Evolutionary conservation across 106 monocot genomes (phyloP).

Genomic region (Iris macrosiphon): DNA sequence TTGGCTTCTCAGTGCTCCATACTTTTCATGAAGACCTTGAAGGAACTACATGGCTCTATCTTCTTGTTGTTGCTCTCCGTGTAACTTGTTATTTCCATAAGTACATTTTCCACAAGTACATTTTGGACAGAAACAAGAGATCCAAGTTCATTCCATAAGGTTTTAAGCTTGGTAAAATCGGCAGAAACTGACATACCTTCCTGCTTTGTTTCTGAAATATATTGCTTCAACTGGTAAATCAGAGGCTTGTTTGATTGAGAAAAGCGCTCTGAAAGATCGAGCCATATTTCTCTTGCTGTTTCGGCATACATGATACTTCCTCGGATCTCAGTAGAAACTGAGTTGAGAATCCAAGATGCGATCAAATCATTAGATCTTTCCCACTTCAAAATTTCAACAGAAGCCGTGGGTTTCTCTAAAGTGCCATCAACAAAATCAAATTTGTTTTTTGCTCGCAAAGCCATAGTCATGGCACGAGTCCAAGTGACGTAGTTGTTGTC

Average conservation of each 20-base stretch:
- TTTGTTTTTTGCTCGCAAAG: too few relatives aligned
- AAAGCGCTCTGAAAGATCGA: not conserved
- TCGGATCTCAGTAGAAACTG: not conserved
- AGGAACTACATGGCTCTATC: not conserved
- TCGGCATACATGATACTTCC: not conserved
- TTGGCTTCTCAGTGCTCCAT: not conserved
- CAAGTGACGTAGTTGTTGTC: too few relatives aligned
- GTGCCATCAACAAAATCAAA: too few relatives aligned
- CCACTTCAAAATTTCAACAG: not conserved
- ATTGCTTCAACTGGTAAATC: constrained; percentile 1
- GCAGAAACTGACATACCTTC: not conserved
- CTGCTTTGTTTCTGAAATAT: not conserved
- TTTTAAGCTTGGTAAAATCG: not conserved
- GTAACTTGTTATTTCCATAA: too few relatives aligned
- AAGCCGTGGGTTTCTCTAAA: too few relatives aligned
- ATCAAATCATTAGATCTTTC: constrained; percentile 5
- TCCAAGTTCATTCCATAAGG: not conserved
- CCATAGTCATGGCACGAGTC: too few relatives aligned
- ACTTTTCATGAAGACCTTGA: not conserved
- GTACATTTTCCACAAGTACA: not conserved
- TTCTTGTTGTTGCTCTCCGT: not conserved
- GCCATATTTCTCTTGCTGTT: not conserved
- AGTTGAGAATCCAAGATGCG: not conserved
- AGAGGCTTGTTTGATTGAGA: not conserved
- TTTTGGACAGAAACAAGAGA: not conserved